These are phyloP conservation scores for Macaranga tanarius DNA, from an alignment of 441 rosid species.

Conservation along the genomic window DNA sequence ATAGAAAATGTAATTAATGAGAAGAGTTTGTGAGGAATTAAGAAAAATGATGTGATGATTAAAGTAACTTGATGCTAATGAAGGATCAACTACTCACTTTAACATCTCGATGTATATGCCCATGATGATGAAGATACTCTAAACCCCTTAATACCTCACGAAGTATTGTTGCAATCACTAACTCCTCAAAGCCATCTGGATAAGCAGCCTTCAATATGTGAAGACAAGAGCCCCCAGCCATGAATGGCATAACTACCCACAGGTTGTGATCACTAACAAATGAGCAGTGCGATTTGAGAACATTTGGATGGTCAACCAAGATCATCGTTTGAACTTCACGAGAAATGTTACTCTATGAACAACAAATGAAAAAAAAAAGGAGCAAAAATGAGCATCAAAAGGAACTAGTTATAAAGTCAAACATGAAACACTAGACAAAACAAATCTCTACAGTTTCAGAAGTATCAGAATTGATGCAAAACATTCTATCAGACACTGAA, in stretches of 20 bases:
- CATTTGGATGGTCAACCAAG: constrained; percentile 90
- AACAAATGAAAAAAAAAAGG: not conserved
- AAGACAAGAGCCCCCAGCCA: constrained; percentile 98
- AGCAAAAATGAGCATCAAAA: constrained; percentile 9
- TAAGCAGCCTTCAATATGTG: constrained; percentile 92
- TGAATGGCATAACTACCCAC: constrained; percentile 98
- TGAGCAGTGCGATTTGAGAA: constrained; percentile 90
- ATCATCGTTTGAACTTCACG: constrained; percentile 98
- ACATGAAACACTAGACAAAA: not conserved
- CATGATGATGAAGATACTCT: constrained; percentile 98
- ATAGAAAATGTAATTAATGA: not conserved
- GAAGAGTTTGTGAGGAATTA: not conserved
- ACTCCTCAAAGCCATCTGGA: constrained; percentile 96
- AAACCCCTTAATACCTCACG: constrained; percentile 87
- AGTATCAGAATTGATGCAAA: not conserved
- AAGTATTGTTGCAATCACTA: constrained; percentile 75
- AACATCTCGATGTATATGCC: constrained; percentile 96
- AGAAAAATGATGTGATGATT: not conserved
- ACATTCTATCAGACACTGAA: not conserved
- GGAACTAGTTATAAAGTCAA: not conserved
- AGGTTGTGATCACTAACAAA: constrained; percentile 86
- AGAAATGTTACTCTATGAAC: constrained; percentile 63
- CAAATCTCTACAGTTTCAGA: too few relatives aligned
- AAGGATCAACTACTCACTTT: constrained; percentile 49
- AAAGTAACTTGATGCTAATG: not conserved